Base-by-base conservation (phyloP, 2,329 filamentous ascomycete genomes). In the Dendryphion nanum region DNA sequence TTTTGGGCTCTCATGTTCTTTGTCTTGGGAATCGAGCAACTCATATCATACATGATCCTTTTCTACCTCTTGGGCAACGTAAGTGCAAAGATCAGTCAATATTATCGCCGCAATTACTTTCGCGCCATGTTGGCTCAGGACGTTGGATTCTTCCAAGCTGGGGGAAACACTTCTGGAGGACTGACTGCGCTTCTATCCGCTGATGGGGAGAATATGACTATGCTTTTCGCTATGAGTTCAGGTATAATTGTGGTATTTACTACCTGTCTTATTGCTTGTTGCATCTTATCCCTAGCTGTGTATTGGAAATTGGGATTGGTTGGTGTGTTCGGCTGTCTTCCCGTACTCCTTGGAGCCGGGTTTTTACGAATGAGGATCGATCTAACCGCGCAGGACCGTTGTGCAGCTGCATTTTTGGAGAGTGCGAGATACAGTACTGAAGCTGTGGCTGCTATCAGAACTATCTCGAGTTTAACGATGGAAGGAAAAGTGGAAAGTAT, bases 361-460 rank as follows among this genome's bases (percentile, higher is more conserved):
- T 93, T 88, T 71, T 93, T 61, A 86, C 39, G 38, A 18, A 32
- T 45, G 30, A 20, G 35, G 15, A 8, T 45, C 5, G 39, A 48
- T 23, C 4, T 34, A n/a, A 33, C 32, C n/a, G 26, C 30, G 2
- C 36, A 45, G 16, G 35, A 45, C 28, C 23, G 34, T 16, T 33
- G 18, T 18, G 34, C 39, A 6, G 24, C 19, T 6, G n/a, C 32
- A 10, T 44, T 38, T 18, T 20, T 41, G 14, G 44, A 47, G 18
- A 38, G 41, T 30, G 41, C 44, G 5, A 23, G 38, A 14, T 44
- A 38, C 61, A 90, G 89, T 12, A 93, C 89, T 34, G 91, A 96
- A 64, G 89, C 89, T 32, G 93, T 91, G 23, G 88, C 86, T 1
- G 86, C 89, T 8, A 95, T 95, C 50, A 84, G 89, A 37, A 96